A percentile compares a stretch with the other conserved stretches of the same genome.
Conservation (phyloP, 441 rosid species). For the Populus hybrid region DNA sequence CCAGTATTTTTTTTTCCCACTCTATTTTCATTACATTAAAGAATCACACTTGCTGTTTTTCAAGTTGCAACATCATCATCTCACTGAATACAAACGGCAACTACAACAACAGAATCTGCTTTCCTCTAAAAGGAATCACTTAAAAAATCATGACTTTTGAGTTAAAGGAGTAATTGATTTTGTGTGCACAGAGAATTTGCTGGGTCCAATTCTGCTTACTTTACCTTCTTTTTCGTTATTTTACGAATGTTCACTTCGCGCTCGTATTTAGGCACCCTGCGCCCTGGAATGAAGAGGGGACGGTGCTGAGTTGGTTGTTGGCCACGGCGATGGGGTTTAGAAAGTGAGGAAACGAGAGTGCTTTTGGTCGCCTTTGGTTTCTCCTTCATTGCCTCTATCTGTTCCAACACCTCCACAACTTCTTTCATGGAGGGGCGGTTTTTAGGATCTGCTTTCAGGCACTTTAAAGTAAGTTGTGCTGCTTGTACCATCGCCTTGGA, state of each 20-base stretch:
- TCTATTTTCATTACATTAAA: neutral
- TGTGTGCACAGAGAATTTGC: neutral
- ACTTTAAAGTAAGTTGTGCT: conserved; percentile 60
- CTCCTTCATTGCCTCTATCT: conserved; percentile 38
- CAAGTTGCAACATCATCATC: neutral
- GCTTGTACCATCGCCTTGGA: conserved; percentile 48
- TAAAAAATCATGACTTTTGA: neutral
- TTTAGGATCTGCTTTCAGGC: conserved; percentile 55
- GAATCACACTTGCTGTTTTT: neutral
- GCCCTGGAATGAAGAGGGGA: conserved; percentile 15
- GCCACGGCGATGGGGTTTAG: conserved; percentile 4
- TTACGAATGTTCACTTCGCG: neutral
- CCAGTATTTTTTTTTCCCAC: neutral
- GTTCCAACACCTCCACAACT: conserved; percentile 61
- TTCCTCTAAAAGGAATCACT: neutral
- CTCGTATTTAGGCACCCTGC: conserved; percentile 5
- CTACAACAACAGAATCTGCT: conserved; percentile 6
- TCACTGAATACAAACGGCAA: neutral
- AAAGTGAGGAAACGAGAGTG: conserved; percentile 7
- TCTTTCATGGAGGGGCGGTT: conserved; percentile 76
- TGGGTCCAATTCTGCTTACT: neutral
- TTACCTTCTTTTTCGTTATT: neutral
- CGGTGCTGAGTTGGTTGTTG: conserved; percentile 16
- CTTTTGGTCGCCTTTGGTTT: conserved; percentile 20
- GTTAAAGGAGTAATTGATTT: neutral